Conservation (phyloP, 108 stramenopile genomes). For the Cylindrotheca closterium region DNA sequence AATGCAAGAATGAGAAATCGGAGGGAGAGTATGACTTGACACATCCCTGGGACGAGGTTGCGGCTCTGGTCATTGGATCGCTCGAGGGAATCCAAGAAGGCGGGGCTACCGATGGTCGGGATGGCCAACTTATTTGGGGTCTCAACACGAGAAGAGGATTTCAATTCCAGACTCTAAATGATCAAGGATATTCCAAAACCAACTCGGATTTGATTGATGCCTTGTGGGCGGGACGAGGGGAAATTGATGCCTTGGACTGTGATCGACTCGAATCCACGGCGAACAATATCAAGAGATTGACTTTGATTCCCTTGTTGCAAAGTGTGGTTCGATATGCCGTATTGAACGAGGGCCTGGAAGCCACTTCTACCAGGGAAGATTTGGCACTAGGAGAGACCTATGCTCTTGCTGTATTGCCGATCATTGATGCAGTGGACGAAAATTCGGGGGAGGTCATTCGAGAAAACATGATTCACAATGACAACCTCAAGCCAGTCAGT, state of each 20-base stretch:
- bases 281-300: constrained; percentile 44
- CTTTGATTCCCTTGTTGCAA: constrained; percentile 73
- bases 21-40: constrained; percentile 37
- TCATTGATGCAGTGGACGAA: constrained; percentile 49
- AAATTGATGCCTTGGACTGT: constrained; percentile 60
- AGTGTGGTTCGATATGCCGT: constrained; percentile 69
- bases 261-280: constrained; percentile 50
- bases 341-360: constrained; percentile 34
- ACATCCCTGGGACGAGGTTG: constrained; percentile 75
- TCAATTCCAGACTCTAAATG: constrained; percentile 66
- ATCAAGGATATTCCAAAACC: constrained; percentile 43
- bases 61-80: constrained; percentile 77
- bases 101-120: constrained; percentile 60
- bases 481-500: constrained; percentile 36
- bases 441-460: constrained; percentile 48
- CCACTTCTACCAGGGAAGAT: constrained; percentile 34
- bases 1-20: constrained; percentile 42
- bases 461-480: constrained; percentile 60
- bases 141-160: constrained; percentile 66
- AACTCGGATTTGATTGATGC: constrained; percentile 64
- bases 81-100: constrained; percentile 64
- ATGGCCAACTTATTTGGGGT: constrained; percentile 76
- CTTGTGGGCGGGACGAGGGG: constrained; percentile 66
- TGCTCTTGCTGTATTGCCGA: constrained; percentile 67
- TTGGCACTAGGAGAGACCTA: constrained; percentile 61